Conservation (phyloP, 2,329 filamentous ascomycete genomes). For the Lecanicillium sp. region DNA sequence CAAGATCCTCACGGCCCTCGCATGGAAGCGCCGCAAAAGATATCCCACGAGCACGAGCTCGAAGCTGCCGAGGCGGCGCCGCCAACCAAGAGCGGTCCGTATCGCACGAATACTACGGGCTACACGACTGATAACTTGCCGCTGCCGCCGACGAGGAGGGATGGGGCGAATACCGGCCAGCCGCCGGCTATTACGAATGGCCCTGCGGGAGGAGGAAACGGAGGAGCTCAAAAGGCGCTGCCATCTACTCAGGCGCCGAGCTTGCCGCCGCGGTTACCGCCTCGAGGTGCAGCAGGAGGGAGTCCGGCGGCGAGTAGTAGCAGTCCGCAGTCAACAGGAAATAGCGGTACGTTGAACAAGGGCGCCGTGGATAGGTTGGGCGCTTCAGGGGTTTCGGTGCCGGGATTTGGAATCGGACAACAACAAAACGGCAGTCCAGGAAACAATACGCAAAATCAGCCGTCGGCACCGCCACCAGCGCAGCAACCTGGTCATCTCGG, state of each 20-base stretch:
- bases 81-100: slow-evolving; percentile 49
- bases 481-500: slow-evolving; percentile 40
- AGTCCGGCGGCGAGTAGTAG: slow-evolving; percentile 10
- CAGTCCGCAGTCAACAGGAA: slow-evolving; percentile 19
- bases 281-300: slow-evolving; percentile 29
- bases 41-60: slow-evolving; percentile 7
- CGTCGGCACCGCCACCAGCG: slow-evolving; percentile 12
- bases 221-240: neutral
- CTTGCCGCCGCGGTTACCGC: slow-evolving; percentile 60
- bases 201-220: slow-evolving; percentile 17
- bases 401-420: slow-evolving; percentile 63
- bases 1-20: slow-evolving; percentile 18
- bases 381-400: slow-evolving; percentile 68
- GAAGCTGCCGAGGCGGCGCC: slow-evolving; percentile 17
- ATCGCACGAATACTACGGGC: slow-evolving; percentile 61
- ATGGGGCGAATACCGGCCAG: slow-evolving; percentile 26
- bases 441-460: slow-evolving; percentile 15
- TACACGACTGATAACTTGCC: slow-evolving; percentile 61
- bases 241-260: slow-evolving; percentile 46
- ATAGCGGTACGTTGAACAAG: slow-evolving; percentile 33
- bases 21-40: slow-evolving; percentile 11
- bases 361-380: slow-evolving; percentile 59
- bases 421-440: slow-evolving; percentile 19
- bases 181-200: slow-evolving; percentile 23
- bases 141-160: slow-evolving; percentile 54